Evolutionary conservation across 176 grass and related monocot genomes (phyloP), one percentile per base, ranked within the genome.

Genomic region (Oryza glumipatula): DNA sequence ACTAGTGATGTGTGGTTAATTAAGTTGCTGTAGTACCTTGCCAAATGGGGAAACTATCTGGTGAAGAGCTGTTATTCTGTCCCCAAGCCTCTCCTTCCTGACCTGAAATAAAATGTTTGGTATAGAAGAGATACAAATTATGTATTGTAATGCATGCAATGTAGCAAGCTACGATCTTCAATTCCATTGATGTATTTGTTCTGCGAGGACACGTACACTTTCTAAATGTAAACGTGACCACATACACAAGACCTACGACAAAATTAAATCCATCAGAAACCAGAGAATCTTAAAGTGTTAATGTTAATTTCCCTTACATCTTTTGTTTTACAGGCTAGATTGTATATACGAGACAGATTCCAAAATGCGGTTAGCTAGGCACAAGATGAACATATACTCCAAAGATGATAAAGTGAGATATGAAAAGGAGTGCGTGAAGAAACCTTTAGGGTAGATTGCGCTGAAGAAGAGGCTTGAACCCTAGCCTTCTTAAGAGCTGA

Each of bases 31-130:
- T 21, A 58, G 54, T 4, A 95, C 93, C 90, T 95, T 95, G 75
- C 93, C 93, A 70, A 92, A 95, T 84, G 93, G 93, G 60, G 93
- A 95, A 82, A 95, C 90, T 84, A 89, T 88, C 84, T 95, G 93
- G 67, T 95, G 93, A 80, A 95, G 90, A 32, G 88, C 88, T 66
- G 93, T 95, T 88, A 95, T 87, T 92, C 88, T 92, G 77, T 95
- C 93, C 65, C 90, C 93, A 68, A 95, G 88, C 72, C 84, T 92
- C 86, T 95, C 93, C 80, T 95, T 95, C 64, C 93, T 95, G 11
- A 95, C 90, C 93, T 95, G 93, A 80, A 92, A 92, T 11, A 58
- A 77, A 39, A 70, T 51, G 24, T 35, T 65, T 2, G 43, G 7
- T 33, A 70, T n/a, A 77, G 16, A 81, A 68, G 7, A 33, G 3